Conservation (phyloP, 2,329 filamentous ascomycete genomes). For the Aciculosporium take region DNA sequence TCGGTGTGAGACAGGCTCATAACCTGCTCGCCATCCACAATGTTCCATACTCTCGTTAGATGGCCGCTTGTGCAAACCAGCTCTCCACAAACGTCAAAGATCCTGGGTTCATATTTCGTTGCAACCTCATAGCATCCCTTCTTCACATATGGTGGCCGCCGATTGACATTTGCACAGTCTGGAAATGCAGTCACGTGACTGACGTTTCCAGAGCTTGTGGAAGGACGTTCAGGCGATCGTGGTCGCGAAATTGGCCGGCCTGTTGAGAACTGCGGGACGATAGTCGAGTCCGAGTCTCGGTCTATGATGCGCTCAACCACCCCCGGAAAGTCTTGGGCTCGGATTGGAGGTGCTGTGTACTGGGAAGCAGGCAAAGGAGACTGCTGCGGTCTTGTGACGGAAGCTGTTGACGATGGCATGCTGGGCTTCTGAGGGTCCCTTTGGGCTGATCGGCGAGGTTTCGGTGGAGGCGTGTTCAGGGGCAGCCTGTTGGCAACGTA, state of each 20-base stretch:
- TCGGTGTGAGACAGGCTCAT: conserved; percentile 77
- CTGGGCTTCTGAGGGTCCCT: conserved; percentile 10
- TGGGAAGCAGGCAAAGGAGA: conserved; percentile 12
- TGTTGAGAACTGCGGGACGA: conserved; percentile 7
- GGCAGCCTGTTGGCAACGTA: not conserved
- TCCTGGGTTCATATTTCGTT: conserved; percentile 74
- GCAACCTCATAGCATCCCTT: conserved; percentile 60
- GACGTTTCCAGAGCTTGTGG: conserved; percentile 26
- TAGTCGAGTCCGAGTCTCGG: conserved; percentile 7
- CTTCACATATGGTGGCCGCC: conserved; percentile 63
- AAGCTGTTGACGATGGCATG: conserved; percentile 10
- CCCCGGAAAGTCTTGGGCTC: conserved; percentile 18
- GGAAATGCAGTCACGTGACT: conserved; percentile 55
- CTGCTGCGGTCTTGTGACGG: conserved; percentile 14
- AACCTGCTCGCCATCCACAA: conserved; percentile 65
- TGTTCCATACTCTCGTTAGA: conserved; percentile 76
- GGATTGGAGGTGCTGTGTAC: conserved; percentile 16
- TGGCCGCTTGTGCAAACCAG: conserved; percentile 77
- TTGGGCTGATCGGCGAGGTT: conserved; percentile 27
- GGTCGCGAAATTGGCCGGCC: not conserved
- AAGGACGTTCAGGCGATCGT: conserved; percentile 9
- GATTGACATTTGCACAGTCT: conserved; percentile 71
- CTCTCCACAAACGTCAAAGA: conserved; percentile 79
- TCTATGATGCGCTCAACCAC: conserved; percentile 23
- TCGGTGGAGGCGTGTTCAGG: conserved; percentile 22